Conservation (phyloP, 1,284 basidiomycete species). For the Marasmius tenuissimus region DNA sequence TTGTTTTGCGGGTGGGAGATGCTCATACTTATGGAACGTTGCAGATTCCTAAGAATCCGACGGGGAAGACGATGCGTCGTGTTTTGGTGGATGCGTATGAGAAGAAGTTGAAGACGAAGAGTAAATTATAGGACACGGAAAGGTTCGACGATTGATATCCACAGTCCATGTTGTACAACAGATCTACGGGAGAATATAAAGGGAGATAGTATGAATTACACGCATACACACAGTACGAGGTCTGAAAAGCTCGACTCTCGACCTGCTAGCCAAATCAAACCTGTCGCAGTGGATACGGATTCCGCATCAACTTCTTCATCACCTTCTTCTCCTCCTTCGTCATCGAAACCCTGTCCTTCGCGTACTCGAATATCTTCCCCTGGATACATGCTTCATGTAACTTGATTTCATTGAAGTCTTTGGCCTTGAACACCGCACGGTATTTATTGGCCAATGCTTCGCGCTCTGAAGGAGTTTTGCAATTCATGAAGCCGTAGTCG, state of each 20-base stretch:
- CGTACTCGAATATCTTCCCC: conserved; percentile 31
- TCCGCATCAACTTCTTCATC: conserved; percentile 25
- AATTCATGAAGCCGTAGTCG: conserved; percentile 41
- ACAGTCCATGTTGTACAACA: no score
- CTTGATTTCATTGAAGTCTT: conserved; percentile 25
- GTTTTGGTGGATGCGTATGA: conserved; percentile 59
- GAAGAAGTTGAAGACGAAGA: not conserved
- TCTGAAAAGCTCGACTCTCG: no score
- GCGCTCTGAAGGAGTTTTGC: conserved; percentile 23
- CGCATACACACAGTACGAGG: no score
- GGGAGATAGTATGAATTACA: no score
- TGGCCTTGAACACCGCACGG: conserved; percentile 24
- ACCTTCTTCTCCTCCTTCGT: conserved; percentile 18
- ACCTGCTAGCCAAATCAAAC: not conserved
- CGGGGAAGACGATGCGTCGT: conserved; percentile 64
- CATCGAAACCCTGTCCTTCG: conserved; percentile 15
- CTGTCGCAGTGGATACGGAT: conserved; percentile 20
- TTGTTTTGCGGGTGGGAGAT: conserved; percentile 3
- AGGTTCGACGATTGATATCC: no score
- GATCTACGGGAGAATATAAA: no score
- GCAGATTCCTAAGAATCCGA: conserved; percentile 56
- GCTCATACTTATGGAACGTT: not conserved
- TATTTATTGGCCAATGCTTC: conserved; percentile 30
- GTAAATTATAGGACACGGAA: not conserved
- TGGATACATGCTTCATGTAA: conserved; percentile 34